Evolutionary conservation across 371 early-diverging fungal genomes (phyloP).

Genomic region (Furculomyces boomerangus): DNA sequence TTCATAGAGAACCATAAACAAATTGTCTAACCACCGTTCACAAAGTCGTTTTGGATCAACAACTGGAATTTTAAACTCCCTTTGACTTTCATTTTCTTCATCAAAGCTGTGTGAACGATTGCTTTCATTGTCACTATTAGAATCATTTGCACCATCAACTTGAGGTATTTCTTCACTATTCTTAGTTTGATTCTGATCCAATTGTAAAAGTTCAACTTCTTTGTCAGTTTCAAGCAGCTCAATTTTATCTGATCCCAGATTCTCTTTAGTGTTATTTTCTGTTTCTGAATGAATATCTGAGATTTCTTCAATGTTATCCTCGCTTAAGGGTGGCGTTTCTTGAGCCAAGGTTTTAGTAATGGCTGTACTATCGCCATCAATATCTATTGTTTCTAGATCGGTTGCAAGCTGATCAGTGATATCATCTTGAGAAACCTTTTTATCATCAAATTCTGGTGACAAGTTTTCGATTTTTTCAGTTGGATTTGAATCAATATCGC

Average conservation of each 20-base stretch:
- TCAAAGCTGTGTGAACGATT: background rate
- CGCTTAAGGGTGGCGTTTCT: background rate
- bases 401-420: too few relatives aligned
- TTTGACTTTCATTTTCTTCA: background rate
- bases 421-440: too few relatives aligned
- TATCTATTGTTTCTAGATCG: too few relatives aligned
- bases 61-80: background rate
- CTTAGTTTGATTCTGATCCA: background rate
- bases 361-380: too few relatives aligned
- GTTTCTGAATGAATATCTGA: background rate
- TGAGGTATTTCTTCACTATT: background rate
- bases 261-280: background rate
- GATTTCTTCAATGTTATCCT: background rate
- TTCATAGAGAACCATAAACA: conserved; percentile 93
- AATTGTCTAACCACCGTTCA: conserved; percentile 95
- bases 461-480: too few relatives aligned
- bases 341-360: background rate
- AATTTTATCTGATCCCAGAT: background rate
- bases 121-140: conserved; percentile 1
- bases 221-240: too few relatives aligned
- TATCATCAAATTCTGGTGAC: too few relatives aligned
- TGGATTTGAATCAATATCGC: too few relatives aligned
- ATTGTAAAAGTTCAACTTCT: background rate
- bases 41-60: conserved; percentile 64
- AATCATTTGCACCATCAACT: background rate